Base-by-base conservation (phyloP, 345 rosid genomes). In the Hirschfeldia incana region DNA sequence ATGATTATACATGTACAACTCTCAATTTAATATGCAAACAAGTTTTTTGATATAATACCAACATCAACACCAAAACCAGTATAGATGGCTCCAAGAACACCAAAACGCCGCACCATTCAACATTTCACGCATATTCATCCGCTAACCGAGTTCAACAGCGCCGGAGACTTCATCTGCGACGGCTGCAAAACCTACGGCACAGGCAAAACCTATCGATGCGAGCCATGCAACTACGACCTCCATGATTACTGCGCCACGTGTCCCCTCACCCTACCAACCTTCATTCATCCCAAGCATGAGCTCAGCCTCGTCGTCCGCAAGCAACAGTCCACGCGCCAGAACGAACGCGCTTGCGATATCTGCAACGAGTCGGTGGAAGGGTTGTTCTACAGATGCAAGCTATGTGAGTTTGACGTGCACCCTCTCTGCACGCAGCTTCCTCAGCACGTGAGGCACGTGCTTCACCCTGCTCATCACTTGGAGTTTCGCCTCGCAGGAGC, bases 161-260 rank as follows among this genome's bases (percentile, higher is more conserved):
- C 4, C 8, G 9, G 12, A 12, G 81, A 83, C 26, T 86, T 82
- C 81, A 37, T 37, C 16, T 86, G 89, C 42, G 79, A 67, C 17
- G 86, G 83, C 12, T 86, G 89, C 83, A 67, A 70, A 39, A 57
- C 76, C n/a, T 58, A 4, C 15, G 89, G 89, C 53, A 69, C 60
- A 16, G 79, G 88, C 36, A 49, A 8, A 1, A 69, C 68, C 21
- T 82, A 70, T 44, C 72, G 80, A 13, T 10, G 49, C 1, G 75
- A 61, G 7, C 70, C n/a, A 2, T 85, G 86, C 70, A 27, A 83
- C 77, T 82, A 80, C 62, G 76, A 82, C 26, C 85, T 86, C 68
- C 89, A 85, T 71, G 81, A 82, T 57, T 76, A 71, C 55, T 88
- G 88, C 34, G 80, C 83, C 70, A 78, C 75, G 8, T 80, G 80